phyloP scores from a whole-genome alignment of 2,329 filamentous ascomycete species.

The Pleurostoma richardsiae region DNA sequence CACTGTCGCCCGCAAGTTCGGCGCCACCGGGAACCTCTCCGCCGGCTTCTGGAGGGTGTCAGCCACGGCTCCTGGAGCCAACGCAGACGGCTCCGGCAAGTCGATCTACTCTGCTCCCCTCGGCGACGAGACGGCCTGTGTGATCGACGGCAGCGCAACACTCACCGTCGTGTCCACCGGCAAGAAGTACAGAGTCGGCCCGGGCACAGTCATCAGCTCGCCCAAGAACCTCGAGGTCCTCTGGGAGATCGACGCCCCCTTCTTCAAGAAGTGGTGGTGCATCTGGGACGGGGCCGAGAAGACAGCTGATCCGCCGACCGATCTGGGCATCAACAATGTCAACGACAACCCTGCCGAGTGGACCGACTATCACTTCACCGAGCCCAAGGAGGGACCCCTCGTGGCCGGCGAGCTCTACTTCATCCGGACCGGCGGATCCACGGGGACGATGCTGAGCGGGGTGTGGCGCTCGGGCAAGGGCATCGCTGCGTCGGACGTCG shows the following conservation, averaged over 20 bases:
- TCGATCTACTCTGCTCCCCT: not conserved
- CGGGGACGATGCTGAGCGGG: constrained; percentile 1
- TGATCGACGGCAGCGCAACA: constrained; percentile 3
- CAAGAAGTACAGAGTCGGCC: not conserved
- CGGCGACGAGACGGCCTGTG: constrained; percentile 2
- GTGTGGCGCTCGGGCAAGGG: constrained; percentile 4
- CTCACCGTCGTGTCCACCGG: constrained; percentile 3
- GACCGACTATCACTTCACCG: constrained; percentile 1
- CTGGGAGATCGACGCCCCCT: constrained; percentile 4
- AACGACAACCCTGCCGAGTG: not conserved
- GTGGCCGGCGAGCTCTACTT: constrained; percentile 1
- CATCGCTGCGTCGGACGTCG: constrained; percentile 2
- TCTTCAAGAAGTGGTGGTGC: constrained; percentile 6
- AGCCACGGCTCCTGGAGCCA: not conserved
- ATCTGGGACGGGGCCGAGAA: constrained; percentile 1
- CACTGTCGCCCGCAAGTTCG: not conserved
- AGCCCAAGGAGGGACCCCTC: not conserved
- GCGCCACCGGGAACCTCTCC: not conserved
- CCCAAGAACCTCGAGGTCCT: constrained; percentile 4
- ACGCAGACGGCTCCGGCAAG: not conserved
- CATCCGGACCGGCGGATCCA: constrained; percentile 1
- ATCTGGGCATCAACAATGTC: not conserved
- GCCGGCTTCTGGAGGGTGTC: not conserved
- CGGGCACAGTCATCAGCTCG: not conserved
- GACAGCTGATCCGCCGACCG: not conserved